phyloP scores from a whole-genome alignment of 352 stramenopile species.

The Phytophthora hybrid region DNA sequence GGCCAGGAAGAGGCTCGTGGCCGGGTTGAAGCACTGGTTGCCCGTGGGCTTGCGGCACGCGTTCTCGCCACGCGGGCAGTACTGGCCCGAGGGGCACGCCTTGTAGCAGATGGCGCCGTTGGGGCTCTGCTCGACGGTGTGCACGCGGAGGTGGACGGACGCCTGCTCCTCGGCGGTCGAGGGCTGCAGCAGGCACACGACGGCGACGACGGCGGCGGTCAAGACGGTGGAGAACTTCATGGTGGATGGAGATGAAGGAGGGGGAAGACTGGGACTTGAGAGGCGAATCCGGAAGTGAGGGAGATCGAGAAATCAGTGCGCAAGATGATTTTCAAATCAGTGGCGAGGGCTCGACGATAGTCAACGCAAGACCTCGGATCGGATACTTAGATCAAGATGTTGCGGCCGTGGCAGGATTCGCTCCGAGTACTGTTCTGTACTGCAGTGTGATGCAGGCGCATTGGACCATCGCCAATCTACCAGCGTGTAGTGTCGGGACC shows the following conservation, averaged over 20 bases:
- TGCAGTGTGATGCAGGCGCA: too few relatives aligned
- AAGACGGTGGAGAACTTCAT: slow-evolving; percentile 47
- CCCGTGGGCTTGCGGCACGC: slow-evolving; percentile 23
- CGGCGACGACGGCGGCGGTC: slow-evolving; percentile 26
- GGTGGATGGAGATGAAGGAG: background rate
- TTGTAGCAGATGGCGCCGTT: slow-evolving; percentile 33
- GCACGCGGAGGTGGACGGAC: slow-evolving; percentile 42
- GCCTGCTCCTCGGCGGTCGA: slow-evolving; percentile 27
- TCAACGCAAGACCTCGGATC: background rate
- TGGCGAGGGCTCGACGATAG: background rate
- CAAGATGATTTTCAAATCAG: background rate
- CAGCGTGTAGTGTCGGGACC: too few relatives aligned
- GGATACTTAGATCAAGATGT: slow-evolving; percentile 1
- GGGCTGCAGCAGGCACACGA: slow-evolving; percentile 29
- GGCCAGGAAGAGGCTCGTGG: slow-evolving; percentile 30
- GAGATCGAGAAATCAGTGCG: background rate
- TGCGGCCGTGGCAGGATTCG: background rate
- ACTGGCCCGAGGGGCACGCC: slow-evolving; percentile 28
- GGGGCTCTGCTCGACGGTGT: slow-evolving; percentile 18
- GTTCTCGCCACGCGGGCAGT: slow-evolving; percentile 31
- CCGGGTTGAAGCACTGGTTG: slow-evolving; percentile 45
- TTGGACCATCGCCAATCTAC: too few relatives aligned
- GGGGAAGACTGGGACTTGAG: background rate
- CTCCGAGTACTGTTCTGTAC: background rate
- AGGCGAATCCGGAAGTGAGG: slow-evolving; percentile 1